Evolutionary conservation across 257 asterid genomes (phyloP).

Genomic region (Verbascum thapsus): DNA sequence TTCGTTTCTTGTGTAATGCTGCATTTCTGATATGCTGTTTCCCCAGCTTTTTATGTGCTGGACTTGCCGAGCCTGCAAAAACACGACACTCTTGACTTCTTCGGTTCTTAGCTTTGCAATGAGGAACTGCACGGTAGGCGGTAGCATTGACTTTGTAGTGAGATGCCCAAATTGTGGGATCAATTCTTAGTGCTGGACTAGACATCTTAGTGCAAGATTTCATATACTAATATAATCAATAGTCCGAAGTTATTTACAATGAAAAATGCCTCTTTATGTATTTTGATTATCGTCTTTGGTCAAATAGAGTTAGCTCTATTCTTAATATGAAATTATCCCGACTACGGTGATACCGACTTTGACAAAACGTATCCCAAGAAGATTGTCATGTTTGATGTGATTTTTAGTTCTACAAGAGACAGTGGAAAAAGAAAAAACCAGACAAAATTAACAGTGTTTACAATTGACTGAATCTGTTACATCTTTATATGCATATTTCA

Average conservation of each 20-base stretch:
- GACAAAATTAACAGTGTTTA: constrained; percentile 18
- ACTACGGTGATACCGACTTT: too few relatives aligned
- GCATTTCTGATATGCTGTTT: constrained; percentile 2
- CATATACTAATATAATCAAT: background rate
- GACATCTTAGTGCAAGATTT: constrained; percentile 21
- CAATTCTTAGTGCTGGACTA: constrained; percentile 9
- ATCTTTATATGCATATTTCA: constrained; percentile 14
- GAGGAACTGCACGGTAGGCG: background rate
- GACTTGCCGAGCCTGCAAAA: constrained; percentile 8
- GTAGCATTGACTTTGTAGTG: constrained; percentile 7
- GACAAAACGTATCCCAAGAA: too few relatives aligned
- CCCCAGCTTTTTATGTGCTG: background rate
- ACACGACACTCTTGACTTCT: constrained; percentile 9
- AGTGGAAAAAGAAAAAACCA: too few relatives aligned
- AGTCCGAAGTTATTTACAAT: background rate
- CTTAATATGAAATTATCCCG: too few relatives aligned
- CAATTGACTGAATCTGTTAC: constrained; percentile 24
- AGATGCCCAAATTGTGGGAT: background rate
- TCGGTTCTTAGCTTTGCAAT: constrained; percentile 5
- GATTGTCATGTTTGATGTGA: too few relatives aligned
- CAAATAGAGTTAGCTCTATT: too few relatives aligned
- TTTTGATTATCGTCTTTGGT: too few relatives aligned
- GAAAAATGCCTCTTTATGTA: constrained; percentile 16
- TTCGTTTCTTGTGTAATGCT: constrained; percentile 10
- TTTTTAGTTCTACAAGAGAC: too few relatives aligned